Base-by-base conservation (phyloP, 495 filamentous ascomycete genomes). In the Annulohypoxylon moriforme region DNA sequence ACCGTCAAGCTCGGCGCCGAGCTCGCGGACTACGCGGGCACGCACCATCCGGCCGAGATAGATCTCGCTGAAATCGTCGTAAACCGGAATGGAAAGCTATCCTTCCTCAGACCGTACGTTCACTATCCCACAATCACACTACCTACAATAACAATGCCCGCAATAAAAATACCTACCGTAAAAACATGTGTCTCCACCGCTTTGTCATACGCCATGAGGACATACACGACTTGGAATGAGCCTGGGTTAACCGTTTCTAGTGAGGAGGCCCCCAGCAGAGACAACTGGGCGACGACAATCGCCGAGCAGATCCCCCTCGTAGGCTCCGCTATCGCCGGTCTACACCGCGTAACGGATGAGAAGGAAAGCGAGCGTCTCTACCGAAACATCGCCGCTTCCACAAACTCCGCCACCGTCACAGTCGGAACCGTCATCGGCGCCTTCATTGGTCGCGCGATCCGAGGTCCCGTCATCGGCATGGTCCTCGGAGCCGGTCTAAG, bases 71-170 rank as follows among this genome's bases (percentile, higher is more conserved):
- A 46, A n/a, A 59, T 34, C 34, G 24, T 72, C 44, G 46, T 72
- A 4, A 72, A 72, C 59, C 49, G 46, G 20, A 58, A 72, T 5
- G 69, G 69, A 25, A 44, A 56, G 11, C 59, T 72, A 3, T 31
- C 56, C 27, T 67, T 67, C 24, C 36, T 55, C 20, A 63, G 56
- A 27, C 64, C 55, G 69, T 72, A 67, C 25, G 69, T 71, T 27
- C n/a, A 40, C 33, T 25, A 10, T 25, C 42, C 40, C 16, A 44
- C 16, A 16, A 2, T 29, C 27, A 29, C 27, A 29, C 2, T 29
- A 29, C 27, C 27, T 29, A 29, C 27, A 29, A 27, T 33, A 31
- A 44, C 34, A 34, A 31, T 16, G 34, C 25, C 4, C 44, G n/a
- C 44, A n/a, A 16, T 29, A 2, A 40, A 40, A 40, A 14, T 40